Evolutionary conservation across 305 asterid genomes (phyloP).

Genomic region (Andrographis paniculata): DNA sequence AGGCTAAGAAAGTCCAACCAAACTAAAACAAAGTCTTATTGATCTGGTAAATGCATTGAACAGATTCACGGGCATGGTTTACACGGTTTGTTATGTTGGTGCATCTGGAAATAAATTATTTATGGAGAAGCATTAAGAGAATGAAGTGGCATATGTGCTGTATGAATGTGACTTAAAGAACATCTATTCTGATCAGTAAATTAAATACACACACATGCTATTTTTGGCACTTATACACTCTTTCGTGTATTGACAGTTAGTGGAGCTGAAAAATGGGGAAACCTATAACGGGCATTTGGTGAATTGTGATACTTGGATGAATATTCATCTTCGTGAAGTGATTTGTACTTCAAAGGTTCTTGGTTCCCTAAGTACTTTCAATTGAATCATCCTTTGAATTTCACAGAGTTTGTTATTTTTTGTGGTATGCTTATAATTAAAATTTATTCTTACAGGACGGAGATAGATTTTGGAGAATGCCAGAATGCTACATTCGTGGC

Average conservation of each 20-base stretch:
- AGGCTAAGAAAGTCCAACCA: too few species aligned
- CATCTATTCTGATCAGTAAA: too few species aligned
- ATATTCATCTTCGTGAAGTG: conserved; percentile 98
- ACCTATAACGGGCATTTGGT: conserved; percentile 96
- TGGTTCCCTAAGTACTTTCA: background rate
- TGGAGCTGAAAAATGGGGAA: conserved; percentile 93
- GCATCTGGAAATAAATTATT: too few species aligned
- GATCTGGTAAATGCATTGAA: too few species aligned
- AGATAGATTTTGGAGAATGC: conserved; percentile 70
- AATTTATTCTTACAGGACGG: conserved; percentile 35
- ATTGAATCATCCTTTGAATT: background rate
- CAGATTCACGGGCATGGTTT: too few species aligned
- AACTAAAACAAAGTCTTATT: too few species aligned
- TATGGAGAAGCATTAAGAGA: too few species aligned
- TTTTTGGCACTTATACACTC: background rate
- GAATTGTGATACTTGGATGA: conserved; percentile 98
- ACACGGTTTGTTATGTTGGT: too few species aligned
- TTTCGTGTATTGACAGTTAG: conserved; percentile 38
- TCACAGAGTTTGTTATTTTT: too few species aligned
- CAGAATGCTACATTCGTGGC: conserved; percentile 65
- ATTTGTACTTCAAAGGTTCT: conserved; percentile 90
- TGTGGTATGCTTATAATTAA: background rate
- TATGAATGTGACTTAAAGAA: too few species aligned
- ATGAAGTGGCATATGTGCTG: too few species aligned
- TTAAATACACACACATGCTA: too few species aligned